phyloP scores from a whole-genome alignment of 371 early-diverging fungal genomes.

The Apophysomyces trapeziformis region DNA sequence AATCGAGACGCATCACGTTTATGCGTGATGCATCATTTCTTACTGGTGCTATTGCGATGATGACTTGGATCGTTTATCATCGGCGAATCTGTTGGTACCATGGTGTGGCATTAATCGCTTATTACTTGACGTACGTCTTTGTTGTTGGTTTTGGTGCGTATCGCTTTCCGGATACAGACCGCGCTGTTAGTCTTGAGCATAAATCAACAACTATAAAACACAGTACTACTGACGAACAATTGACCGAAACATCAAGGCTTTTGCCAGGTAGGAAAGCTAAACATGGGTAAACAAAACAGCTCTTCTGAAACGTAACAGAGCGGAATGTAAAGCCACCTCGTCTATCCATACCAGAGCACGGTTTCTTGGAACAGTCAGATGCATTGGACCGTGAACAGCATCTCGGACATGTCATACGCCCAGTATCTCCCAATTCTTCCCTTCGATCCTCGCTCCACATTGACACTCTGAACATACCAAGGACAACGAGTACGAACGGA shows the following conservation, averaged over 20 bases:
- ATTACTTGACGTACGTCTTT: constrained; percentile 60
- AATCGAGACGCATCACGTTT: constrained; percentile 67
- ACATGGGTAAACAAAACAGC: not conserved
- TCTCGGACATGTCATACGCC: constrained; percentile 48
- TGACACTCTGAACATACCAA: constrained; percentile 34
- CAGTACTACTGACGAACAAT: constrained; percentile 26
- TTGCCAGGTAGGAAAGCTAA: constrained; percentile 24
- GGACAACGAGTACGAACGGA: constrained; percentile 41
- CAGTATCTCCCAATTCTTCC: constrained; percentile 45
- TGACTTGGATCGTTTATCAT: constrained; percentile 64
- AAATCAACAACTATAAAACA: constrained; percentile 28
- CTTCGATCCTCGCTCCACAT: constrained; percentile 39
- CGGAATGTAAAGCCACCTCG: constrained; percentile 23
- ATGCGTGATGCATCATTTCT: constrained; percentile 76
- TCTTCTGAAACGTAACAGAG: not conserved
- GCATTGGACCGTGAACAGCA: constrained; percentile 35
- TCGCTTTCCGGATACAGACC: constrained; percentile 30
- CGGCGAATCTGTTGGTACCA: constrained; percentile 68
- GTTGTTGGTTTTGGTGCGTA: constrained; percentile 48
- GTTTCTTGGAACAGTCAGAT: constrained; percentile 22
- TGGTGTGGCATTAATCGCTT: constrained; percentile 54
- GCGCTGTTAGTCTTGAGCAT: constrained; percentile 29
- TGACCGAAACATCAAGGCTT: constrained; percentile 35
- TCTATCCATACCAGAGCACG: constrained; percentile 36
- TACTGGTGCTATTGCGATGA: constrained; percentile 63